Evolutionary conservation across 306 rosid species (phyloP), one percentile per base, ranked within the genome.

Genomic region (Prunus fruticosa): DNA sequence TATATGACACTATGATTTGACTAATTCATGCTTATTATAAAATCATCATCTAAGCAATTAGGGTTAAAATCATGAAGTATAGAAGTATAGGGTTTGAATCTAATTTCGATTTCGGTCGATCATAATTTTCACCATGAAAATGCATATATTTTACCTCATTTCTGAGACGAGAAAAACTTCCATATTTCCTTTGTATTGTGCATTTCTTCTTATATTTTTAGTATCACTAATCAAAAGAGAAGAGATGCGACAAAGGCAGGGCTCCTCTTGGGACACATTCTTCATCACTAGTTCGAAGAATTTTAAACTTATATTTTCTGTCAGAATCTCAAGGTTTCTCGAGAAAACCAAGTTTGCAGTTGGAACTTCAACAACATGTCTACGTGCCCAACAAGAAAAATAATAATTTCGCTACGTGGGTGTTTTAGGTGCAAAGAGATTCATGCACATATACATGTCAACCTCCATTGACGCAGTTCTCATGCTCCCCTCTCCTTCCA

Each of bases 381-480:
- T 67, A 81, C 84, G 90, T 82, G 90, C 45, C 67, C 22, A 60
- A 7, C 67, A 30, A 1, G 10, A 16, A 63, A 63, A 30, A 63
- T 63, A 63, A 30, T 30, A 32, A 30, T 63, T 63, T 66, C 63
- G 67, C 71, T 66, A 81, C 82, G 90, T 84, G 90, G 88, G 52
- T 56, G 77, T 58, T 72, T 67, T 75, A 43, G 84, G 74, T 52
- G 84, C 25, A 49, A 67, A 34, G 67, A 66, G 85, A 84, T 89
- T 79, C 96, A 89, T 89, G 96, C 88, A 87, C 72, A 80, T 86
- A 66, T 75, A 87, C 87, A 87, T 87, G 84, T 79, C 76, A 47
- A 71, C 58, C 5, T 25, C 69, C 50, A 76, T 62, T 60, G 45
- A 18, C 63, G 78, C 75, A 15, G 58, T 47, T 28, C 62, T 28